Evolutionary conservation across 1,139 yeast species (phyloP).

Genomic region (Pneumocystis murina): DNA sequence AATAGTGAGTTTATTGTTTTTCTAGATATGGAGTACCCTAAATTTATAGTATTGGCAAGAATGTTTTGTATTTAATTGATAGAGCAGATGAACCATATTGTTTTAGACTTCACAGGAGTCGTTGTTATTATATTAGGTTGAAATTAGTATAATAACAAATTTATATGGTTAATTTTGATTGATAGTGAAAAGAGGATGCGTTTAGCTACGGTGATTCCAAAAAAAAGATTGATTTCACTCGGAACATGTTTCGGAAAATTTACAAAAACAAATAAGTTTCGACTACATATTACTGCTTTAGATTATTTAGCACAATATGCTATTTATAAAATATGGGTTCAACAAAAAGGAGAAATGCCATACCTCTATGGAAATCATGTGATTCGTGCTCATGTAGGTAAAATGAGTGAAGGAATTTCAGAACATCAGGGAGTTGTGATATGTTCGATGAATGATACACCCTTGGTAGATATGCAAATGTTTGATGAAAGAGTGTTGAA

Average conservation of each 20-base stretch:
- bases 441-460: slow-evolving; percentile 80
- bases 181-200: slow-evolving; percentile 58
- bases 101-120: slow-evolving; percentile 85
- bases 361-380: slow-evolving; percentile 92
- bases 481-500: not conserved
- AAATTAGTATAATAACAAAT: slow-evolving; percentile 1
- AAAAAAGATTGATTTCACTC: slow-evolving; percentile 78
- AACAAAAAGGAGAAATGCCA: slow-evolving; percentile 97
- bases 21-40: not conserved
- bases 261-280: slow-evolving; percentile 93
- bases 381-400: slow-evolving; percentile 88
- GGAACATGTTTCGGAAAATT: slow-evolving; percentile 93
- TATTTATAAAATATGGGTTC: slow-evolving; percentile 89
- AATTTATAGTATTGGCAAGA: slow-evolving; percentile 54
- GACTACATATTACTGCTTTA: slow-evolving; percentile 84
- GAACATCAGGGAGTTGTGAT: slow-evolving; percentile 94
- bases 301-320: slow-evolving; percentile 75
- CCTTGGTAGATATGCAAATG: slow-evolving; percentile 29
- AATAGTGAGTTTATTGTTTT: slow-evolving; percentile 30
- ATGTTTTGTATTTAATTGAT: slow-evolving; percentile 75
- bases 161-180: not conserved
- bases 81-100: slow-evolving; percentile 86
- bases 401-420: slow-evolving; percentile 94
- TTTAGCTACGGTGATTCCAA: slow-evolving; percentile 76
- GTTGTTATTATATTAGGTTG: slow-evolving; percentile 70